Evolutionary conservation across 331 rosid species (phyloP).

Genomic region (Acacia concinna): DNA sequence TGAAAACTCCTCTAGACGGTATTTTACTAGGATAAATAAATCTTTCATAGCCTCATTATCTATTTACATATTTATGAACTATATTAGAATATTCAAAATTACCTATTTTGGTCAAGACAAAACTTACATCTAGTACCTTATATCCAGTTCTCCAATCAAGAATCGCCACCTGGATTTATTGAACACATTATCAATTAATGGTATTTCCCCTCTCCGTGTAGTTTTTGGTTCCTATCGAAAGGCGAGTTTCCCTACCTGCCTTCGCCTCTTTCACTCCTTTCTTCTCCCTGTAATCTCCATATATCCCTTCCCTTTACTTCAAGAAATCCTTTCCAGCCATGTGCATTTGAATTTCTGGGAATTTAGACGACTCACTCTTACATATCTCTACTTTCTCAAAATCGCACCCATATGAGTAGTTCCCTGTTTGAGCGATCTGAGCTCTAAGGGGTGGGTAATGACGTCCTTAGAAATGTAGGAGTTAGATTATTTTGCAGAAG

Average conservation of each 20-base stretch:
- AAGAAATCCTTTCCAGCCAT: slow-evolving; percentile 77
- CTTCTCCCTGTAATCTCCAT: slow-evolving; percentile 58
- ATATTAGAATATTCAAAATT: not conserved
- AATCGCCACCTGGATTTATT: no score
- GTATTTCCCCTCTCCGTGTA: no score
- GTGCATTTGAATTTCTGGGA: slow-evolving; percentile 65
- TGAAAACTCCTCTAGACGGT: not conserved
- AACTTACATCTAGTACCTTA: no score
- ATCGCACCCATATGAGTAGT: slow-evolving; percentile 56
- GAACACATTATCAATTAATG: no score
- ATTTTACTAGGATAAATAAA: not conserved
- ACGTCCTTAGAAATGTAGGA: no score
- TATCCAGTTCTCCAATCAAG: no score
- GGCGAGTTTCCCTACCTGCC: no score
- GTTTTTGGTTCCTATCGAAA: no score
- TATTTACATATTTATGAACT: slow-evolving; percentile 8
- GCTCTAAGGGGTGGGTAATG: no score
- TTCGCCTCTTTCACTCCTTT: slow-evolving; percentile 48
- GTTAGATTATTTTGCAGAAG: no score
- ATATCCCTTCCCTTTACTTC: slow-evolving; percentile 74
- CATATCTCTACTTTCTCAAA: slow-evolving; percentile 44
- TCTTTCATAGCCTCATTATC: not conserved
- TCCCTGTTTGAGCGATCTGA: slow-evolving; percentile 39
- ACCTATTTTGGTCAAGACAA: not conserved
- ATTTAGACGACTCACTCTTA: slow-evolving; percentile 44